Evolutionary conservation across 306 rosid species (phyloP), one percentile per base, ranked within the genome.

Genomic region (Alnus glutinosa): DNA sequence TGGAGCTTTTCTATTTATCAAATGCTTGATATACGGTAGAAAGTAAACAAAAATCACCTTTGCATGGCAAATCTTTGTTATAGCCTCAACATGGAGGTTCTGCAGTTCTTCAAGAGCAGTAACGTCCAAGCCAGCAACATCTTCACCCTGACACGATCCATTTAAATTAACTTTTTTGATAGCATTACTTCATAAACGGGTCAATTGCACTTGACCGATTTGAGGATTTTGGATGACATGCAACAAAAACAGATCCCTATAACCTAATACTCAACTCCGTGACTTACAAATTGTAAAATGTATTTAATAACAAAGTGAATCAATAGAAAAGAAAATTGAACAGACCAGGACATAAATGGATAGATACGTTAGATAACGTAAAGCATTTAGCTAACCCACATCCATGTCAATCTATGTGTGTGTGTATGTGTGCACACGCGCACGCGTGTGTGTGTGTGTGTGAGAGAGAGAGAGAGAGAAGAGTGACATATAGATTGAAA

Each of bases 71-170:
- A 92, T 91, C 82, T 86, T 91, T 52, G 96, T 89, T 80, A 91
- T 87, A 71, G 96, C 93, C 70, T 87, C 92, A 64, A 92, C 89
- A 71, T 92, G 94, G 83, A 92, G 88, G 84, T 86, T 89, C 83
- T 89, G 97, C 68, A 92, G 86, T 81, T 89, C 91, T 82, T 88
- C 97, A 80, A 92, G 92, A 81, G 92, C 76, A 75, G 73, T 55
- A 54, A 84, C 75, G 75, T 89, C 91, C 86, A 92, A 77, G 70
- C 87, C 92, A 62, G 80, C 71, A 78, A 89, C 79, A 84, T 88
- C 89, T 50, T 88, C 94, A 78, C 92, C 91, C 97, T 92, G 74
- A 79, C 42, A 46, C 61, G 11, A 30, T 50, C 55, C 49, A 67
- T 39, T 72, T 36, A 68, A 75, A 37, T 63, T 75, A 37, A 62